A percentile compares a stretch with the other conserved stretches of the same genome.
Conservation (phyloP, 495 filamentous ascomycete genomes). For the Rhizodiscina lignyota region DNA sequence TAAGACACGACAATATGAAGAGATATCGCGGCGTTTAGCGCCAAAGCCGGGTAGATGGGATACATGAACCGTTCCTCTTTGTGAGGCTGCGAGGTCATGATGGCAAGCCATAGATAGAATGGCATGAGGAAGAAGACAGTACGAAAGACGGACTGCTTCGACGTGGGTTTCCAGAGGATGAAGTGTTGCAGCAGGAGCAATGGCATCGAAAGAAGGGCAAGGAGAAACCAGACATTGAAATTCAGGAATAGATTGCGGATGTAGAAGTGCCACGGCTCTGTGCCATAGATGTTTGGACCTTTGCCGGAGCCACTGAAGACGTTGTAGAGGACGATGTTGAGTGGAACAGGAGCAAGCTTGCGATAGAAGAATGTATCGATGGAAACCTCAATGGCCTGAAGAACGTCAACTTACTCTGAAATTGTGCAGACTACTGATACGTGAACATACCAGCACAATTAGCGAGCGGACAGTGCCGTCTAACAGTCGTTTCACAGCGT, state of each 20-base stretch:
- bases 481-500: constrained; percentile 36
- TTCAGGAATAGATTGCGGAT: constrained; percentile 81
- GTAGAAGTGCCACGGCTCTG: constrained; percentile 96
- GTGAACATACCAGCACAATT: constrained; percentile 49
- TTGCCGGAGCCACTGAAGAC: constrained; percentile 59
- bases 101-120: constrained; percentile 87
- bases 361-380: constrained; percentile 73
- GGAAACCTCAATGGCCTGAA: constrained; percentile 38
- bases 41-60: constrained; percentile 80
- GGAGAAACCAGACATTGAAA: constrained; percentile 84
- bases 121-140: constrained; percentile 63
- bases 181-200: constrained; percentile 33
- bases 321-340: constrained; percentile 94
- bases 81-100: constrained; percentile 85
- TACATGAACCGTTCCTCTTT: constrained; percentile 99
- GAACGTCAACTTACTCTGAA: constrained; percentile 7
- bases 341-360: constrained; percentile 58
- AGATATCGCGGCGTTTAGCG: constrained; percentile 78
- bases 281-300: constrained; percentile 89
- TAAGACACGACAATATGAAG: constrained; percentile 47
- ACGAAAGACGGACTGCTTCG: constrained; percentile 37
- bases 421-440: not conserved
- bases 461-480: constrained; percentile 52
- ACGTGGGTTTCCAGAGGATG: constrained; percentile 24
- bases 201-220: constrained; percentile 62